phyloP scores from a whole-genome alignment of 2,329 filamentous ascomycete genomes.

The Emydomyces testavorans region DNA sequence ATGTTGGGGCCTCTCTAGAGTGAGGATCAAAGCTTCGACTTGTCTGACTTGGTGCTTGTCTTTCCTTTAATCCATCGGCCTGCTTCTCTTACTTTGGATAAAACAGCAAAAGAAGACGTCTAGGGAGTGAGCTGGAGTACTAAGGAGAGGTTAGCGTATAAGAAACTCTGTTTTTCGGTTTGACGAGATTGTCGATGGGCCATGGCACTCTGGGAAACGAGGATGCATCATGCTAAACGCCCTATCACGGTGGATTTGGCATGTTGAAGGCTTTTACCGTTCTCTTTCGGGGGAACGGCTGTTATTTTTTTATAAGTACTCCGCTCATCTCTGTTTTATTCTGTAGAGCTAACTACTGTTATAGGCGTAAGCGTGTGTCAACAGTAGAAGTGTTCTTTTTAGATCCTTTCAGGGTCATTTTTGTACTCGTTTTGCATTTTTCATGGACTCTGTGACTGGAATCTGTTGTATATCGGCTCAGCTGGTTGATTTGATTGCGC shows the following conservation, averaged over 20 bases:
- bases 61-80: slow-evolving; percentile 14
- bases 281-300: slow-evolving; percentile 21
- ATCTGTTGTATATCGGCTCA: neutral
- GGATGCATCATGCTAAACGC: slow-evolving; percentile 2
- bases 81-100: neutral
- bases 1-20: slow-evolving; percentile 70
- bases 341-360: slow-evolving; percentile 23
- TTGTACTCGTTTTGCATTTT: neutral
- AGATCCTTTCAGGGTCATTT: too few species aligned
- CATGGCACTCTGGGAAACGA: neutral
- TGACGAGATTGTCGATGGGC: slow-evolving; percentile 6
- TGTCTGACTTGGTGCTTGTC: slow-evolving; percentile 49
- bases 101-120: neutral
- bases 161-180: slow-evolving; percentile 14
- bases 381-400: neutral
- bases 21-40: slow-evolving; percentile 92
- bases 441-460: neutral
- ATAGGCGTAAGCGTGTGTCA: neutral
- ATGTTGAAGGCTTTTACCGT: slow-evolving; percentile 3
- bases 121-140: slow-evolving; percentile 18
- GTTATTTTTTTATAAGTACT: slow-evolving; percentile 33
- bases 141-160: neutral
- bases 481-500: neutral
- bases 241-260: neutral
- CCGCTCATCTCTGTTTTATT: slow-evolving; percentile 14